Evolutionary conservation across 768 basidiomycete species (phyloP), one percentile per base, ranked within the genome.

Genomic region (Kwoniella dendrophila): DNA sequence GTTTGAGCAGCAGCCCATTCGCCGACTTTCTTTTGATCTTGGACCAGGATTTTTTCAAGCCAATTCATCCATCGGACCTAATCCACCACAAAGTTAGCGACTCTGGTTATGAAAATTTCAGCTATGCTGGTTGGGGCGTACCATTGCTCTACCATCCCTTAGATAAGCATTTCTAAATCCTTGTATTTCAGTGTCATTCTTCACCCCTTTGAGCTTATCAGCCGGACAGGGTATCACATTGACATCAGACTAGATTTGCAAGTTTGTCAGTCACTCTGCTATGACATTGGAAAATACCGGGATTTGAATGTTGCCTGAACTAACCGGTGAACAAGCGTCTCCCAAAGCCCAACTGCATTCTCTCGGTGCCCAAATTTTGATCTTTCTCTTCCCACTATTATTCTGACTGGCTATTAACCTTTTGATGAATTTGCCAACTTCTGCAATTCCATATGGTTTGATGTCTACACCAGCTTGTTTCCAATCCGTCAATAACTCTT

Each of bases 1-100:
- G 90, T 85, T 77, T 87, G 90, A 0, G 86, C 90, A 12, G 94
- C 93, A 74, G 94, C 90, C 82, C 89, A 96, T 79, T 98, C 95
- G 5, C 89, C 89, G 67, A 98, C 88, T 22, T 69, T 40, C 62
- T 88, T 85, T 72, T 89, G 89, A 51, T 88, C 88, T 61, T 88
- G 84, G 10, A 81, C 77, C 38, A 94, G 82, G 78, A 90, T 89
- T 59, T 85, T 80, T 59, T 97, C 92, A 1, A 99, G 82, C 92
- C 92, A 95, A 0, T 92, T 89, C 61, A 93, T 85, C 86, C 92
- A 98, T 4, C 77, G 68, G 6, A 74, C 74, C 75, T 72, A 38
- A 20, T 14, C 2, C n/a, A 30, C 53, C 51, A 59, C 27, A 34
- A 33, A 10, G 24, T 20, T 49, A 30, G 8, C 18, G 7, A n/a